These are phyloP conservation scores for Cytospora mali DNA, from an alignment of 2,329 filamentous ascomycete species.

Conservation along the genomic window DNA sequence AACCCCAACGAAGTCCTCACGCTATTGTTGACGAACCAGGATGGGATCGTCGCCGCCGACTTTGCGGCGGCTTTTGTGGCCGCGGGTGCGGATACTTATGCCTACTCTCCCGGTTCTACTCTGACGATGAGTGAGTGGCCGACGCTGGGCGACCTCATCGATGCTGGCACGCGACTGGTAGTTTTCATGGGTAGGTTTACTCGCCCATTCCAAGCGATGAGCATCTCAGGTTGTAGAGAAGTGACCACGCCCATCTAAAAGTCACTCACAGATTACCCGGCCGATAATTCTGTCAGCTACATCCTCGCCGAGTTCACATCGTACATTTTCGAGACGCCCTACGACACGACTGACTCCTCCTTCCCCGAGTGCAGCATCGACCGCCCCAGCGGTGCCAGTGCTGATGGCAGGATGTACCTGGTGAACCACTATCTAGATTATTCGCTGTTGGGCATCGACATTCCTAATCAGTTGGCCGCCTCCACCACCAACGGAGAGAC, in stretches of 20 bases:
- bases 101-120: conserved; percentile 52
- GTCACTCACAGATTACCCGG: conserved; percentile 11
- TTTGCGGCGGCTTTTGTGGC: conserved; percentile 57
- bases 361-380: conserved; percentile 69
- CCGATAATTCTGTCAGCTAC: conserved; percentile 52
- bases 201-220: conserved; percentile 29
- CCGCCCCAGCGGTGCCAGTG: conserved; percentile 53
- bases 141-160: conserved; percentile 68
- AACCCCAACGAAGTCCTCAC: conserved; percentile 65
- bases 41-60: conserved; percentile 56
- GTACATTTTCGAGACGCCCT: conserved; percentile 33
- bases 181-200: conserved; percentile 65
- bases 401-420: conserved; percentile 47
- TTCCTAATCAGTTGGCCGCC: conserved; percentile 36
- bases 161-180: conserved; percentile 63
- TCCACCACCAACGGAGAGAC: conserved; percentile 52
- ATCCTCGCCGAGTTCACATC: conserved; percentile 66
- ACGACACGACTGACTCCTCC: conserved; percentile 45
- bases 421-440: conserved; percentile 68
- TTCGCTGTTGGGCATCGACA: conserved; percentile 37
- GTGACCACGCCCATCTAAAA: conserved; percentile 12
- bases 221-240: neutral
- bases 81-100: conserved; percentile 59
- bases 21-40: conserved; percentile 64
- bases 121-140: conserved; percentile 61